Conservation (phyloP, 805 yeast species). For the Danielia reshetovae region DNA sequence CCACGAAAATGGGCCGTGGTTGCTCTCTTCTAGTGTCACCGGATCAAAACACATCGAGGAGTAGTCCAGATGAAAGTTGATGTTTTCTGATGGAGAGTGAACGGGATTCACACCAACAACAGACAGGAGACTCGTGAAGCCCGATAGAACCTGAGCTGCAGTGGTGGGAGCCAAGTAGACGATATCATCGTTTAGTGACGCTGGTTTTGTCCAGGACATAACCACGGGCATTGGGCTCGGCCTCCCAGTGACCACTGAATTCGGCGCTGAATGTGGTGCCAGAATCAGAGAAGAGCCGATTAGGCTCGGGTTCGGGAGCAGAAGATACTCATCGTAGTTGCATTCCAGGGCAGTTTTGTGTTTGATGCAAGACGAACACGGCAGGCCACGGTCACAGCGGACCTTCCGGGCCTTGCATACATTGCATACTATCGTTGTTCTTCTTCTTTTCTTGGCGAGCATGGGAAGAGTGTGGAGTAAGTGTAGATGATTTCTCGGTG, state of each 20-base stretch:
- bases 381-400: slow-evolving; percentile 13
- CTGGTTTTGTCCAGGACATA: too few species aligned
- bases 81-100: slow-evolving; percentile 2
- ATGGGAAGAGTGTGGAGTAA: too few species aligned
- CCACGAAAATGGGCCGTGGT: slow-evolving; percentile 17
- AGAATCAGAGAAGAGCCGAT: too few species aligned
- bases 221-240: too few species aligned
- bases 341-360: slow-evolving; percentile 12
- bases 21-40: slow-evolving; percentile 8
- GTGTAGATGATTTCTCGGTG: too few species aligned
- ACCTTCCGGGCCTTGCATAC: slow-evolving; percentile 14
- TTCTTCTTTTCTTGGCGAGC: background rate
- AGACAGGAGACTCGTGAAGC: slow-evolving; percentile 1
- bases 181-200: too few species aligned
- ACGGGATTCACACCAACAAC: slow-evolving; percentile 15
- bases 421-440: slow-evolving; percentile 4
- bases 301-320: too few species aligned
- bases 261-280: too few species aligned
- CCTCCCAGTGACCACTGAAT: too few species aligned
- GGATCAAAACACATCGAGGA: slow-evolving; percentile 9
- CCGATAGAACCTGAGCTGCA: slow-evolving; percentile 2
- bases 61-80: slow-evolving; percentile 10
- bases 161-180: slow-evolving; percentile 10
- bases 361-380: slow-evolving; percentile 14
- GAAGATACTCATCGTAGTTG: slow-evolving; percentile 5